Percentiles rank a stretch among this genome's conserved stretches.
Conservation (phyloP, 169 alveolate genomes). For the Besnoitia besnoiti region DNA sequence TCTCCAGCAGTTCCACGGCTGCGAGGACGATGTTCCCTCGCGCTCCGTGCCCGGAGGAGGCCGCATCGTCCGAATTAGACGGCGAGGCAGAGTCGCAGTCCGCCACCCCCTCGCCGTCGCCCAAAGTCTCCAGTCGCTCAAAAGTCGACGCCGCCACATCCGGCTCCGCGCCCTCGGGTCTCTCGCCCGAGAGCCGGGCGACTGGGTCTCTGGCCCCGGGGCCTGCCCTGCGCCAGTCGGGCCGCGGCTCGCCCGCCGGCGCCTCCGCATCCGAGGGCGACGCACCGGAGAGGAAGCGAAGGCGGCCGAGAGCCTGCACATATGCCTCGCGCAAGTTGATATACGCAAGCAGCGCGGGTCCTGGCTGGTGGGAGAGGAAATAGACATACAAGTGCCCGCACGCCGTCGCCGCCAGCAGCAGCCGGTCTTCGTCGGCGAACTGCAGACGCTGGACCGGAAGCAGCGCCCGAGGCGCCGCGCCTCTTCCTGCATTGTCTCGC, state of each 20-base stretch:
- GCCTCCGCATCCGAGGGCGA: background rate
- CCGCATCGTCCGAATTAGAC: background rate
- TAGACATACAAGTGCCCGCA: constrained; percentile 48
- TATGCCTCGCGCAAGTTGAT: constrained; percentile 35
- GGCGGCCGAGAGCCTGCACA: constrained; percentile 14
- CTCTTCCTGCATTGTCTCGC: background rate
- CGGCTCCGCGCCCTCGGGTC: too few relatives aligned
- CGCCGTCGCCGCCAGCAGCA: constrained; percentile 37
- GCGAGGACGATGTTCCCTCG: background rate
- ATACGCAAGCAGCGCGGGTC: constrained; percentile 43
- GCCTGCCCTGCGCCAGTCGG: too few relatives aligned
- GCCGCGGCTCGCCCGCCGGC: too few relatives aligned
- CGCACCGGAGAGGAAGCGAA: background rate
- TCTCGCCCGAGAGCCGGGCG: too few relatives aligned
- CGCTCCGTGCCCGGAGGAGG: background rate
- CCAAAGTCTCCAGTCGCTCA: too few relatives aligned
- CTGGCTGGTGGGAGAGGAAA: constrained; percentile 42
- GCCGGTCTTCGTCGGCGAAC: constrained; percentile 49
- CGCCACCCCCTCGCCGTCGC: too few relatives aligned
- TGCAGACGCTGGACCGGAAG: constrained; percentile 33
- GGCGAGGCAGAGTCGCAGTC: too few relatives aligned
- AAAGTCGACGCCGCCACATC: too few relatives aligned
- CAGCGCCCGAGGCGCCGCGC: background rate
- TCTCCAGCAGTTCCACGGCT: background rate
- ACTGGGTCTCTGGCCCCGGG: too few relatives aligned